Evolutionary conservation across 192 early-diverging fungal genomes (phyloP).

Genomic region (Mortierella alpina): DNA sequence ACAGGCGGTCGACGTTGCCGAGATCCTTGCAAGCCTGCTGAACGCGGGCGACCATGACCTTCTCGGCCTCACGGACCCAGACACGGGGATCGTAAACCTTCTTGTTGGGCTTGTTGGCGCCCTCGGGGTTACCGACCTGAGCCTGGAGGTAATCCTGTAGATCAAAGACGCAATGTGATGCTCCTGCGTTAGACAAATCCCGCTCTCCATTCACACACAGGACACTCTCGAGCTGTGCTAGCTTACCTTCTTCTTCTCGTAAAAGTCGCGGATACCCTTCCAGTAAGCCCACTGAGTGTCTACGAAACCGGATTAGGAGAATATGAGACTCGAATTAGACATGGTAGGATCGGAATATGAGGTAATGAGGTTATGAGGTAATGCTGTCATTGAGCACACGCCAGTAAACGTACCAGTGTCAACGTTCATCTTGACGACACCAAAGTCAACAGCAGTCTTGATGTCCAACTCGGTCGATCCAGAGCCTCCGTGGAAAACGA

Average conservation of each 20-base stretch:
- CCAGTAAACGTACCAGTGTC: conserved; percentile 70
- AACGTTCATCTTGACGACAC: conserved; percentile 99
- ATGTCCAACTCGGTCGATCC: conserved; percentile 87
- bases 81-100: conserved; percentile 98
- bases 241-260: conserved; percentile 82
- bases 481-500: conserved; percentile 99
- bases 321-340: no score
- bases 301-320: neutral
- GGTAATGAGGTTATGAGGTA: no score
- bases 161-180: no score
- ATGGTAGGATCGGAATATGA: no score
- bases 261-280: conserved; percentile 86
- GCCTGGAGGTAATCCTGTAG: conserved; percentile 78
- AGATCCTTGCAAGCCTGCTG: conserved; percentile 83
- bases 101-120: conserved; percentile 96
- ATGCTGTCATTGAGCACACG: no score
- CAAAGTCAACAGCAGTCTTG: conserved; percentile 80
- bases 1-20: conserved; percentile 75
- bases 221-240: no score
- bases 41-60: conserved; percentile 87
- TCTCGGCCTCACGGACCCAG: conserved; percentile 91
- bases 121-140: conserved; percentile 97
- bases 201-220: no score
- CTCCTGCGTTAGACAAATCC: no score
- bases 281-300: conserved; percentile 99